phyloP scores from a whole-genome alignment of 805 yeast genomes.

The Candida xiaguanensis region DNA sequence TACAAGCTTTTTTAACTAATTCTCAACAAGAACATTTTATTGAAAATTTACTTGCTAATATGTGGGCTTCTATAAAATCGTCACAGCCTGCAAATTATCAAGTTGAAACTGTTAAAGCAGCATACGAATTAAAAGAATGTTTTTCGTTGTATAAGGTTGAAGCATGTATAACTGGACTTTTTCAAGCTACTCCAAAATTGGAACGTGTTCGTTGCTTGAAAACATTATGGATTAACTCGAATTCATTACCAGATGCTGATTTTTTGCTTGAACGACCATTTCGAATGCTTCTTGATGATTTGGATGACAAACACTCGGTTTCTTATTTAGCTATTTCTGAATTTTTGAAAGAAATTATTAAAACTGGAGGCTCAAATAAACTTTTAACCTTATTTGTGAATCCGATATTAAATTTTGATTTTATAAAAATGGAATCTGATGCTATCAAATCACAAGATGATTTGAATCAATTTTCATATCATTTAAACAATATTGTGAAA shows the following conservation, averaged over 20 bases:
- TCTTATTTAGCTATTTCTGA: constrained; percentile 11
- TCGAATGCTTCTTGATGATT: constrained; percentile 62
- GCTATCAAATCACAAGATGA: constrained; percentile 50
- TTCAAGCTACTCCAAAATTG: constrained; percentile 33
- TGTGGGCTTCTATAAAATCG: constrained; percentile 55
- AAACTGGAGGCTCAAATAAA: constrained; percentile 55
- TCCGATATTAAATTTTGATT: constrained; percentile 45
- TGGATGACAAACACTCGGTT: constrained; percentile 11
- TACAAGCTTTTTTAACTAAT: constrained; percentile 26
- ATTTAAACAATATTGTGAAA: constrained; percentile 49
- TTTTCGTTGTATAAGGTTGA: constrained; percentile 58
- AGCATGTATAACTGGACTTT: constrained; percentile 62
- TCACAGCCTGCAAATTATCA: constrained; percentile 53
- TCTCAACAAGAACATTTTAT: constrained; percentile 36
- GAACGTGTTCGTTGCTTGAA: constrained; percentile 54
- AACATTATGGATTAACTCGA: constrained; percentile 71
- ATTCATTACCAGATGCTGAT: constrained; percentile 46
- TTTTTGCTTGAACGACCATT: constrained; percentile 58
- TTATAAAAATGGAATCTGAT: constrained; percentile 25
- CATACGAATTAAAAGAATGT: constrained; percentile 59
- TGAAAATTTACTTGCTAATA: constrained; percentile 36
- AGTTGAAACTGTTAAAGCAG: constrained; percentile 63
- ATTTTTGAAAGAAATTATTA: constrained; percentile 12
- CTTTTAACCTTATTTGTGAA: constrained; percentile 56
- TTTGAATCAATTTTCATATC: constrained; percentile 58